A percentile compares a stretch with the other conserved stretches of the same genome.
These are phyloP conservation scores for Fusarium sp. DNA, from an alignment of 2,329 filamentous ascomycete species.

Conservation along the genomic window DNA sequence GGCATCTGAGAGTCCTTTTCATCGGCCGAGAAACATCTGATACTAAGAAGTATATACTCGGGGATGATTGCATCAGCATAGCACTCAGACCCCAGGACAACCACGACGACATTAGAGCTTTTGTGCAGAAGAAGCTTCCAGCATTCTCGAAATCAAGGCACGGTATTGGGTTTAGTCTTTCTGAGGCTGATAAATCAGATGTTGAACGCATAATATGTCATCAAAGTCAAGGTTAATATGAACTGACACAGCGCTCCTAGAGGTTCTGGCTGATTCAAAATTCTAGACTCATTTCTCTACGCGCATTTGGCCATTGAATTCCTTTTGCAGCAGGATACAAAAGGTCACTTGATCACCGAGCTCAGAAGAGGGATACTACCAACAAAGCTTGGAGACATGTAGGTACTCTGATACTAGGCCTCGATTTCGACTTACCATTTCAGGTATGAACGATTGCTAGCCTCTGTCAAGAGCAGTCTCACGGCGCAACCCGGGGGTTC, in stretches of 20 bases:
- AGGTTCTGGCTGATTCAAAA: rapidly evolving
- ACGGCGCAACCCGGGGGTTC: rapidly evolving
- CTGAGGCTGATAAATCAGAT: neutral
- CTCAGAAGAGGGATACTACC: neutral
- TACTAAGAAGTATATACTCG: neutral
- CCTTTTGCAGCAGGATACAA: neutral
- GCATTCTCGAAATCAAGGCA: neutral
- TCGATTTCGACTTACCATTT: rapidly evolving
- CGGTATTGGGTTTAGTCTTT: neutral
- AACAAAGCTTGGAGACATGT: neutral
- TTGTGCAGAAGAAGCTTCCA: neutral
- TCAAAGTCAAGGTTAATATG: neutral
- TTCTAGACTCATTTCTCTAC: neutral
- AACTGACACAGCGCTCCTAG: rapidly evolving
- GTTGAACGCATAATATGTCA: neutral
- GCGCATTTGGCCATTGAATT: neutral
- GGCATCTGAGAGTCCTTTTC: constrained; percentile 1
- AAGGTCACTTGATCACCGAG: rapidly evolving
- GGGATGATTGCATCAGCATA: neutral
- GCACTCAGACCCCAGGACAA: neutral
- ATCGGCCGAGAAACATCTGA: neutral
- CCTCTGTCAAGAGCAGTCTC: neutral
- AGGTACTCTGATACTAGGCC: rapidly evolving
- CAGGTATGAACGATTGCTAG: neutral
- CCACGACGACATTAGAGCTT: neutral